phyloP scores from a whole-genome alignment of 2,329 filamentous ascomycete species.

The Myotisia sp. region DNA sequence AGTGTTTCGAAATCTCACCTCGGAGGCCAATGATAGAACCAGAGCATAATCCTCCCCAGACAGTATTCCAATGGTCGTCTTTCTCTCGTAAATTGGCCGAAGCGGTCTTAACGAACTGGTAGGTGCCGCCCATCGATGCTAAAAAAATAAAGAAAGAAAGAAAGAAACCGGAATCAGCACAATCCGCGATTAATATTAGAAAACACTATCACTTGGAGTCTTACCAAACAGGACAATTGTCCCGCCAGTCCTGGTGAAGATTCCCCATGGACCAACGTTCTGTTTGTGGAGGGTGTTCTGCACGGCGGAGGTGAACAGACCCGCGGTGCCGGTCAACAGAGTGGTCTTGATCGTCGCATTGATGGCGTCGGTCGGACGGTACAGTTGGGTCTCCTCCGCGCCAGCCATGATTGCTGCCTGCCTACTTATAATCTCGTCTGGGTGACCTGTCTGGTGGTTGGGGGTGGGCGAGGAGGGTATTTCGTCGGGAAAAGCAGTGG shows the following conservation, averaged over 20 bases:
- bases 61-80: conserved; percentile 63
- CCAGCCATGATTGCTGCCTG: conserved; percentile 35
- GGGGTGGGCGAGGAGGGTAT: no score
- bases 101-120: conserved; percentile 61
- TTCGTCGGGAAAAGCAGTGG: no score
- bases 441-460: no score
- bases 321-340: conserved; percentile 50
- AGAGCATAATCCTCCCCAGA: conserved; percentile 60
- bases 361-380: conserved; percentile 63
- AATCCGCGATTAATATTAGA: no score
- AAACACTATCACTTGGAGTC: no score
- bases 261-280: conserved; percentile 66
- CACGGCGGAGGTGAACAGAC: conserved; percentile 59
- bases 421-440: no score
- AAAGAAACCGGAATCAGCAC: no score
- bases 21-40: conserved; percentile 59
- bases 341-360: conserved; percentile 50
- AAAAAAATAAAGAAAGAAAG: no score
- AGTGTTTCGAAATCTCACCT: conserved; percentile 39
- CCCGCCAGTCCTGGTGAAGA: conserved; percentile 65
- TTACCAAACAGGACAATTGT: conserved; percentile 56
- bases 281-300: conserved; percentile 75
- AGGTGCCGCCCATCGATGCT: conserved; percentile 62
- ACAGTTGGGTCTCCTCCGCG: conserved; percentile 37
- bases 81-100: conserved; percentile 74